A percentile compares a stretch with the other conserved stretches of the same genome.
Evolutionary conservation across 2,329 filamentous ascomycete genomes (phyloP).

Genomic region (Cytospora piceae): DNA sequence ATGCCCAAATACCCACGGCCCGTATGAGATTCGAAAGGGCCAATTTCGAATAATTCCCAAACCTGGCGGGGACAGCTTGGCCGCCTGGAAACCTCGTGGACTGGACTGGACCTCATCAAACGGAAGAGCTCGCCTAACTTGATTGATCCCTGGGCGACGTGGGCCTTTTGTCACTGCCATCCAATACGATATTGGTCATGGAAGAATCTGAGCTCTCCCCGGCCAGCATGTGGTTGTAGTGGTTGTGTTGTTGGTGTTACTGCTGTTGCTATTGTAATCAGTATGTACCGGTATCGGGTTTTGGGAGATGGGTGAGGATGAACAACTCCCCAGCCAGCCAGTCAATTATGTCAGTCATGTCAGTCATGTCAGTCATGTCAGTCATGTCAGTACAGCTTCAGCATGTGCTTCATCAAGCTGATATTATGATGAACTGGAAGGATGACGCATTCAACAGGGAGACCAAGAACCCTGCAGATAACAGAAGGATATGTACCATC

Average conservation of each 20-base stretch:
- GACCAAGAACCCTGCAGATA: background rate
- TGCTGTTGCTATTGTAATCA: background rate
- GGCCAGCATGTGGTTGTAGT: background rate
- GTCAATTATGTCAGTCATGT: background rate
- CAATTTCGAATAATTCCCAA: slow-evolving; percentile 1
- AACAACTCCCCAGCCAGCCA: background rate
- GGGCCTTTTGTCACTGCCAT: slow-evolving; percentile 10
- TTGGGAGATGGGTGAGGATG: slow-evolving; percentile 16
- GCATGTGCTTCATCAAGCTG: slow-evolving; percentile 13
- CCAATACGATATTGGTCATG: slow-evolving; percentile 13
- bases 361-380: background rate
- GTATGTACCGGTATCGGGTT: background rate
- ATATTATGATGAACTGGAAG: slow-evolving; percentile 20
- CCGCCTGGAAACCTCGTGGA: background rate
- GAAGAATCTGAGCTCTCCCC: slow-evolving; percentile 17
- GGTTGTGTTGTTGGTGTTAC: background rate
- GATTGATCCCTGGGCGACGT: slow-evolving; percentile 15
- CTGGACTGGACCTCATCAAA: slow-evolving; percentile 22
- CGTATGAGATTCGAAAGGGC: background rate
- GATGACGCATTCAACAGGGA: background rate
- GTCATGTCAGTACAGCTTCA: slow-evolving; percentile 11
- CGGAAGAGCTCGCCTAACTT: slow-evolving; percentile 27
- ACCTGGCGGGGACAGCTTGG: background rate
- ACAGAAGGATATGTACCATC: background rate
- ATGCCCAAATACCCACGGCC: background rate